Base-by-base conservation (phyloP, 2,329 filamentous ascomycete genomes). In the Fusarium fujikuroi region DNA sequence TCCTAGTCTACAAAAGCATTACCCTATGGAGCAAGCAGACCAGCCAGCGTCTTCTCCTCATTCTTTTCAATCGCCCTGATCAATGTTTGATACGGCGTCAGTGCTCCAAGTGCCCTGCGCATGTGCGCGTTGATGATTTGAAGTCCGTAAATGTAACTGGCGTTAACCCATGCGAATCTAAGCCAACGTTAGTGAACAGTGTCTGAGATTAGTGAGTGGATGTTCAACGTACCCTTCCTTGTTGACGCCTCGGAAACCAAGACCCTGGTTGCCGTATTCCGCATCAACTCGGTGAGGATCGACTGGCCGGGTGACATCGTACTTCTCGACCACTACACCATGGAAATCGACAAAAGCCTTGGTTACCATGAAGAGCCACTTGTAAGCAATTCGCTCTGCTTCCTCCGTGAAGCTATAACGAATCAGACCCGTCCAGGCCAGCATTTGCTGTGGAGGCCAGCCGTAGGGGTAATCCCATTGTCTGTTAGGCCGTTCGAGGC, bases 381-480 rank as follows among this genome's bases (percentile, higher is more conserved):
- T 95, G 84, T 99, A 99, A 1, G 94, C 93, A 73, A 99, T 84
- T 39, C 95, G 88, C 84, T 97, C 93, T 4, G 95, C 95, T 70
- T 98, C 95, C 30, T 95, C 93, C 34, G 92, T 91, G 80, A 97
- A 98, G 61, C 95, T 95, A 80, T 98, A 99, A 23, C 95, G 92
- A 78, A 95, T 89, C 66, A 99, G 86, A 6, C 95, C 96, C 2
- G 94, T 95, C 96, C 96, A 99, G 2, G 96, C 95, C 46, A 99
- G 90, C 85, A 99, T 98, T 85, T 99, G 96, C 86, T 99, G 96
- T 37, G 96, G 96, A 62, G 96, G 96, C 96, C 96, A 99, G 67
- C 96, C 96, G 80, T 96, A 98, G 1, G 96, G 96, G 81, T 95
- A 98, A 81, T 99, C 96, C 96, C 96, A 99, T 81, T 99, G 96